A percentile compares a stretch with the other conserved stretches of the same genome.
These are phyloP conservation scores for Globisporangium apiculatum DNA, from an alignment of 352 stramenopile genomes.

Conservation along the genomic window DNA sequence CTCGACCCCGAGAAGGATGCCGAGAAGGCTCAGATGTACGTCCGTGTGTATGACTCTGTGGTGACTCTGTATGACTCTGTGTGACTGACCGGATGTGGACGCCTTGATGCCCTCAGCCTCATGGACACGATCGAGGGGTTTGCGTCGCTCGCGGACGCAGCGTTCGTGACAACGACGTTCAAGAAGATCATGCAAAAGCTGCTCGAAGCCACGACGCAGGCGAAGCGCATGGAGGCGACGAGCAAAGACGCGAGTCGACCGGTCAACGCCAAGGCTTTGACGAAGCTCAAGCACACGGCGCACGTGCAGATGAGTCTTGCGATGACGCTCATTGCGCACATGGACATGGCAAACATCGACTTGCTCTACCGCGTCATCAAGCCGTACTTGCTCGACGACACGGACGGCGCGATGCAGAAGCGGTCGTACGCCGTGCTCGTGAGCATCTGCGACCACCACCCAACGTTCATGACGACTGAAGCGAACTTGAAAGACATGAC, in stretches of 20 bases:
- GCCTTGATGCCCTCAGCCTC: slow-evolving; percentile 13
- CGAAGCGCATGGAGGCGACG: slow-evolving; percentile 49
- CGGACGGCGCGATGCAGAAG: slow-evolving; percentile 85
- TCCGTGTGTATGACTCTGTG: slow-evolving; percentile 1
- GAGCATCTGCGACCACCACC: slow-evolving; percentile 81
- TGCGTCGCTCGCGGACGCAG: slow-evolving; percentile 57
- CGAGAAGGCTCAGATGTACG: slow-evolving; percentile 47
- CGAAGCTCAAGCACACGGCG: slow-evolving; percentile 51
- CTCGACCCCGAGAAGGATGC: slow-evolving; percentile 71
- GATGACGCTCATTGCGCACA: slow-evolving; percentile 67
- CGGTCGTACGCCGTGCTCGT: slow-evolving; percentile 82
- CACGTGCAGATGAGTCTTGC: slow-evolving; percentile 78
- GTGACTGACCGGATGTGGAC: background rate
- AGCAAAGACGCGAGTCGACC: slow-evolving; percentile 22
- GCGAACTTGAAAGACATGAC: slow-evolving; percentile 90
- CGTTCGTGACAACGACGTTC: slow-evolving; percentile 66
- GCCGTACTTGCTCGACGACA: slow-evolving; percentile 83
- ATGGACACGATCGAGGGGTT: slow-evolving; percentile 82
- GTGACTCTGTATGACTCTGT: background rate
- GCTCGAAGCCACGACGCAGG: slow-evolving; percentile 74
- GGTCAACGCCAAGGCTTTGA: slow-evolving; percentile 30
- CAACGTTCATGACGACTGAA: slow-evolving; percentile 65
- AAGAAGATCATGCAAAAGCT: slow-evolving; percentile 89
- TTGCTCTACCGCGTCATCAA: slow-evolving; percentile 87
- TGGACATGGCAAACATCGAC: slow-evolving; percentile 68